Conservation (phyloP, 208 protist species). For the Leishmania arabica region DNA sequence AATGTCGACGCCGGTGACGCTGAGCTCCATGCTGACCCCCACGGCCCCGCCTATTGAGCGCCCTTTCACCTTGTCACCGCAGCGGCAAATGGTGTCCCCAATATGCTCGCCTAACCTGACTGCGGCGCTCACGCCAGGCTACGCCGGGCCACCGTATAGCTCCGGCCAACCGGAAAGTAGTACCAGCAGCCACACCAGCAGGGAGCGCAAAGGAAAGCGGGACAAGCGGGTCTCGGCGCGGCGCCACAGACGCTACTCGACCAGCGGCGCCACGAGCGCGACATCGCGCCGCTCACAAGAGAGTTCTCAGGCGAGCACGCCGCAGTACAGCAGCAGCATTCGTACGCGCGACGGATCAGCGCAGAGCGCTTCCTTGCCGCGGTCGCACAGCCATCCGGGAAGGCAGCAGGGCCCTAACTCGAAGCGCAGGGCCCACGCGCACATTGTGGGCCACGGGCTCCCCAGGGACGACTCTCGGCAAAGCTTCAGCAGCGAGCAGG, state of each 20-base stretch:
- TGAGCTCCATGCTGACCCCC: conserved; percentile 6
- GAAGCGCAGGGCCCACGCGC: conserved; percentile 1
- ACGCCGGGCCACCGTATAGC: background rate
- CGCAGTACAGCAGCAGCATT: background rate
- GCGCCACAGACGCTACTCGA: conserved; percentile 3
- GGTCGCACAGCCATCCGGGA: background rate
- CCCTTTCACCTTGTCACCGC: background rate
- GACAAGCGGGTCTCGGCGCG: conserved; percentile 6
- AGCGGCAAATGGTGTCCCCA: background rate
- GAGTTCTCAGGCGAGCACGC: background rate
- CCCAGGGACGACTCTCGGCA: conserved; percentile 14
- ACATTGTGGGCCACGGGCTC: conserved; percentile 1
- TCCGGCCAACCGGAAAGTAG: background rate
- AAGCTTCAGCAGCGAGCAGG: conserved; percentile 16
- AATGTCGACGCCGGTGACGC: conserved; percentile 4
- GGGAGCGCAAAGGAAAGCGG: conserved; percentile 15
- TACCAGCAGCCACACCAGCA: conserved; percentile 16
- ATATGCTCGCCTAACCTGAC: background rate
- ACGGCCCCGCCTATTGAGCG: conserved; percentile 3
- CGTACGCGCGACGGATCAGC: background rate
- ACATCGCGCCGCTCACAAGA: conserved; percentile 1
- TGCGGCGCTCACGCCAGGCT: background rate
- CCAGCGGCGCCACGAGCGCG: background rate
- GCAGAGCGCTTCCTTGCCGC: background rate
- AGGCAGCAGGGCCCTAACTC: background rate